Percentiles rank a stretch among this genome's conserved stretches.
Conservation (phyloP, 441 rosid genomes). For the Euphorbia celastroides region DNA sequence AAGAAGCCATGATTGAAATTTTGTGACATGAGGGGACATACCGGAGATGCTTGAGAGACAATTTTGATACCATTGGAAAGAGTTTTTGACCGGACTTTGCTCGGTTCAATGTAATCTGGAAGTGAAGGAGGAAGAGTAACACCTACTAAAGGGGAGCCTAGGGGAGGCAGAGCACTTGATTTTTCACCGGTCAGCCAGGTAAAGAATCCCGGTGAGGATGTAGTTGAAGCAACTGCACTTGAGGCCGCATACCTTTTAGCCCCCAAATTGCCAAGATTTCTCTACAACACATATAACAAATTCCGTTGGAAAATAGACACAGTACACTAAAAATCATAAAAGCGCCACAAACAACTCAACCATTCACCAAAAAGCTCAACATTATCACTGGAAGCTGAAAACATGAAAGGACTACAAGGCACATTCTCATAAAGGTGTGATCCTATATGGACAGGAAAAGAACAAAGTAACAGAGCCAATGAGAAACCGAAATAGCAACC, state of each 20-base stretch:
- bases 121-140: slow-evolving; percentile 54
- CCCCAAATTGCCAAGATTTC: no score
- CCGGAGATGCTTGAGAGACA: slow-evolving; percentile 65
- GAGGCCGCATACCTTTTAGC: slow-evolving; percentile 63
- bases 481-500: no score
- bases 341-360: no score
- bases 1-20: slow-evolving; percentile 16
- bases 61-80: slow-evolving; percentile 21
- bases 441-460: no score
- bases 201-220: slow-evolving; percentile 47
- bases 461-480: no score
- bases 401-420: no score
- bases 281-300: no score
- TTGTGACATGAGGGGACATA: slow-evolving; percentile 12
- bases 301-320: no score
- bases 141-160: slow-evolving; percentile 59
- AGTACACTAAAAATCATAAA: no score
- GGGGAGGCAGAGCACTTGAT: slow-evolving; percentile 34
- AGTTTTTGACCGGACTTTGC: slow-evolving; percentile 24
- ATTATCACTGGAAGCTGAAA: no score
- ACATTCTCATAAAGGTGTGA: no score
- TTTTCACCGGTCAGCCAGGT: slow-evolving; percentile 60
- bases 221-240: slow-evolving; percentile 30
- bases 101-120: slow-evolving; percentile 61
- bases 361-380: no score